Evolutionary conservation across 306 rosid species (phyloP).

Genomic region (Astragalus glycyphyllos): DNA sequence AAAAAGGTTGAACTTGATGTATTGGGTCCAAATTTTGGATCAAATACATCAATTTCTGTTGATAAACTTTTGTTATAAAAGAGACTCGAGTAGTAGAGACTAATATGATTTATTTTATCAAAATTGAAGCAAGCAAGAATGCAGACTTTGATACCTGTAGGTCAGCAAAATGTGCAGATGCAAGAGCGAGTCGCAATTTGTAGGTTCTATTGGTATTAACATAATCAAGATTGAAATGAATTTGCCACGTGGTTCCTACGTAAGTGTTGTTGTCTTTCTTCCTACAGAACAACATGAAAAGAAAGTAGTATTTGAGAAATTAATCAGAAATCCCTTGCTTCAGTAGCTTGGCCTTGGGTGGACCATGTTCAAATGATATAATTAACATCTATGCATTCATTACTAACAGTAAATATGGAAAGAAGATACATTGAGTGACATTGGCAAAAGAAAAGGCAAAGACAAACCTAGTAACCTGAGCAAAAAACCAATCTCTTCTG

Average conservation of each 20-base stretch:
- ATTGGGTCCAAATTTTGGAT: too few species aligned
- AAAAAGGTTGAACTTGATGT: too few species aligned
- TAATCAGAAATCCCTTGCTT: too few species aligned
- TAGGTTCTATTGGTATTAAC: slow-evolving; percentile 48
- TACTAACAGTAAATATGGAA: neutral
- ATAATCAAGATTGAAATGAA: slow-evolving; percentile 61
- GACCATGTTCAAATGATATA: too few species aligned
- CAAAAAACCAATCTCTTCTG: slow-evolving; percentile 87
- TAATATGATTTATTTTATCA: neutral
- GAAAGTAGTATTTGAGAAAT: neutral
- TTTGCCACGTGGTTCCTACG: slow-evolving; percentile 78
- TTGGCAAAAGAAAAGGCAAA: slow-evolving; percentile 14
- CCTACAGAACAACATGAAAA: slow-evolving; percentile 42
- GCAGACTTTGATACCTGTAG: slow-evolving; percentile 54
- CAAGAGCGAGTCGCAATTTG: slow-evolving; percentile 71
- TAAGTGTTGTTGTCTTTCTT: slow-evolving; percentile 61
- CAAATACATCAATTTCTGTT: too few species aligned
- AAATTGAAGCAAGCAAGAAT: neutral
- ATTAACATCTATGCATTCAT: neutral
- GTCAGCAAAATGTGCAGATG: slow-evolving; percentile 66
- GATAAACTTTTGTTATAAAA: too few species aligned
- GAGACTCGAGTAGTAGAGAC: neutral
- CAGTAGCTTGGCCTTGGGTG: too few species aligned
- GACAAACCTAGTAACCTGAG: slow-evolving; percentile 78
- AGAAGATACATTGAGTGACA: neutral